Conservation (phyloP, 345 rosid genomes). For the Citrus trifoliata region DNA sequence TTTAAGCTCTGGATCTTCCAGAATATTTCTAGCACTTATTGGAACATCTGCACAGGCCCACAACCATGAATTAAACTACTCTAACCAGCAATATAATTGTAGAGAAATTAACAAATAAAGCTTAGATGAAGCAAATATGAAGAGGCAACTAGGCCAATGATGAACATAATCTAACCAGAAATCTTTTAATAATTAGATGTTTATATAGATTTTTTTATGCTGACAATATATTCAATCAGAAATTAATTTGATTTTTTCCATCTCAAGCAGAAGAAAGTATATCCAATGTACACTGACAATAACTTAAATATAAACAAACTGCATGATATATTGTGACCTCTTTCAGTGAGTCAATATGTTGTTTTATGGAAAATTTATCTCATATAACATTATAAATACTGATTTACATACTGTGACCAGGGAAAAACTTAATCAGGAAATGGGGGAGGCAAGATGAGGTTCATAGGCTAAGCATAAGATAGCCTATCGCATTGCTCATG, state of each 20-base stretch:
- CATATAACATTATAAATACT: background rate
- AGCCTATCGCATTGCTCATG: constrained; percentile 60
- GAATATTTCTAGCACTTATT: constrained; percentile 78
- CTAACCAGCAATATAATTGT: background rate
- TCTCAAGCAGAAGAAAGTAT: background rate
- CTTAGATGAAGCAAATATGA: background rate
- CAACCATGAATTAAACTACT: constrained; percentile 4
- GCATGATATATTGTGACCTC: background rate
- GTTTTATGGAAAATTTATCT: background rate
- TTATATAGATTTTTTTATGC: background rate
- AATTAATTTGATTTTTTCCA: background rate
- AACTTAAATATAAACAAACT: background rate
- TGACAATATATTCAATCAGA: background rate
- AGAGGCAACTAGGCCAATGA: background rate
- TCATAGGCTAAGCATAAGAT: background rate
- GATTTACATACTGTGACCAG: background rate
- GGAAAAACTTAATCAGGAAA: background rate
- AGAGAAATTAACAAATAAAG: background rate
- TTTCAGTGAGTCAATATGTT: background rate
- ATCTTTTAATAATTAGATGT: background rate
- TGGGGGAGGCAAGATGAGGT: background rate
- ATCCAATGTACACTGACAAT: background rate
- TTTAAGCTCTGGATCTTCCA: constrained; percentile 86
- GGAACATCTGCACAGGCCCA: constrained; percentile 60
- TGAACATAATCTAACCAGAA: background rate